Conservation (phyloP, 2,329 filamentous ascomycete species). For the Calonectria pteridis region DNA sequence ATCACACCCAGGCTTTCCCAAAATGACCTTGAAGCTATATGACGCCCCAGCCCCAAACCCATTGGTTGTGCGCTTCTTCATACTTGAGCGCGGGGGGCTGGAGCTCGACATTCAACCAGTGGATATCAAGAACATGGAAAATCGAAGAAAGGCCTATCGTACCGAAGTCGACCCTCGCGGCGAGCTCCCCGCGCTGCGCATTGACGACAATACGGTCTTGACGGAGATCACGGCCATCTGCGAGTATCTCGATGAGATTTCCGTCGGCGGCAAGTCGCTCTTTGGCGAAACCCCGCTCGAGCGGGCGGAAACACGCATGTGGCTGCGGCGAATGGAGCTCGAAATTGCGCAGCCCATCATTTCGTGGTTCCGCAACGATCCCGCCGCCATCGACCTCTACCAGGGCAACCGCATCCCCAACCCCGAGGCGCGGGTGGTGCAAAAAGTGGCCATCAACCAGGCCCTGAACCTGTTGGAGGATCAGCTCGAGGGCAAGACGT, state of each 20-base stretch:
- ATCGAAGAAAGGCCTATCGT: not conserved
- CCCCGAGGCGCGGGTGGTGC: not conserved
- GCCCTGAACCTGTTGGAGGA: not conserved
- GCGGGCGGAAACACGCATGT: not conserved
- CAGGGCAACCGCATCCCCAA: not conserved
- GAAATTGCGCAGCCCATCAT: not conserved
- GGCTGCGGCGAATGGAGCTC: not conserved
- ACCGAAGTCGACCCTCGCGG: not conserved
- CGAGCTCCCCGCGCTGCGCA: not conserved
- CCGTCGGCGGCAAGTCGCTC: not conserved
- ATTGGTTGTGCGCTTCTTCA: not conserved
- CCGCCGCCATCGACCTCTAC: not conserved
- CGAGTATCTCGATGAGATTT: not conserved
- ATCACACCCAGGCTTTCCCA: not conserved
- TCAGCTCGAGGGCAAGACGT: not conserved
- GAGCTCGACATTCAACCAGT: not conserved
- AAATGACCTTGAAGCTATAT: not conserved
- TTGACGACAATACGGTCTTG: not conserved
- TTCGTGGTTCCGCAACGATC: not conserved
- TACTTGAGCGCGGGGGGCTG: not conserved
- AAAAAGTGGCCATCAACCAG: constrained; percentile 2
- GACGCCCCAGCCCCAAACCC: not conserved
- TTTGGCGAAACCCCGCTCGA: not conserved
- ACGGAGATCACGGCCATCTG: not conserved
- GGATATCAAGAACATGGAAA: not conserved